Evolutionary conservation across 495 filamentous ascomycete genomes (phyloP).

Genomic region (Talaromyces borbonicus): DNA sequence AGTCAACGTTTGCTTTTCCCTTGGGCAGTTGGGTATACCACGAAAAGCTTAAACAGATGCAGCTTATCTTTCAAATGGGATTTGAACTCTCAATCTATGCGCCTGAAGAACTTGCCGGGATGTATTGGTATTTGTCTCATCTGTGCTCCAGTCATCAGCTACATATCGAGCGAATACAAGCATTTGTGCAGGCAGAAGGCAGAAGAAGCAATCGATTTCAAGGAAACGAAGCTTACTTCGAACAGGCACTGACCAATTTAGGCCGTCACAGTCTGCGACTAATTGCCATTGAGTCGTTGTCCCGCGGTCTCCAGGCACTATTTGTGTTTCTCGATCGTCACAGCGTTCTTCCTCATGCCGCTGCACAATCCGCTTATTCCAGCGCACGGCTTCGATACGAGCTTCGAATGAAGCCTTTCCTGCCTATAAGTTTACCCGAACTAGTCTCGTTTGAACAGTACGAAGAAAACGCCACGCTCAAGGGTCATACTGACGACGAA

Average conservation of each 20-base stretch:
- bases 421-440: conserved; percentile 56
- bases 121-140: conserved; percentile 71
- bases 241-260: conserved; percentile 47
- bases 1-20: conserved; percentile 53
- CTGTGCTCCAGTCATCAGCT: conserved; percentile 38
- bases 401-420: conserved; percentile 83
- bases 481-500: conserved; percentile 26
- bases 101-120: conserved; percentile 72
- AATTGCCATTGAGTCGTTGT: conserved; percentile 57
- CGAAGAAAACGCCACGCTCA: conserved; percentile 26
- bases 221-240: conserved; percentile 29
- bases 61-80: conserved; percentile 84
- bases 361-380: conserved; percentile 58
- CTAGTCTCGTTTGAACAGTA: conserved; percentile 60
- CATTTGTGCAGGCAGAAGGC: conserved; percentile 30
- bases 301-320: conserved; percentile 55
- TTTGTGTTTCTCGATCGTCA: conserved; percentile 59
- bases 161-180: conserved; percentile 62
- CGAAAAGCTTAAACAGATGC: conserved; percentile 79
- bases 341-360: conserved; percentile 39
- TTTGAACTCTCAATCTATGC: conserved; percentile 90
- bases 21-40: conserved; percentile 83
- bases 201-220: conserved; percentile 13
- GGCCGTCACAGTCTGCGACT: conserved; percentile 56
- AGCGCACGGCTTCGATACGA: conserved; percentile 66